phyloP scores from a whole-genome alignment of 1,284 basidiomycete genomes.

The Cryptococcus jaspeensis region DNA sequence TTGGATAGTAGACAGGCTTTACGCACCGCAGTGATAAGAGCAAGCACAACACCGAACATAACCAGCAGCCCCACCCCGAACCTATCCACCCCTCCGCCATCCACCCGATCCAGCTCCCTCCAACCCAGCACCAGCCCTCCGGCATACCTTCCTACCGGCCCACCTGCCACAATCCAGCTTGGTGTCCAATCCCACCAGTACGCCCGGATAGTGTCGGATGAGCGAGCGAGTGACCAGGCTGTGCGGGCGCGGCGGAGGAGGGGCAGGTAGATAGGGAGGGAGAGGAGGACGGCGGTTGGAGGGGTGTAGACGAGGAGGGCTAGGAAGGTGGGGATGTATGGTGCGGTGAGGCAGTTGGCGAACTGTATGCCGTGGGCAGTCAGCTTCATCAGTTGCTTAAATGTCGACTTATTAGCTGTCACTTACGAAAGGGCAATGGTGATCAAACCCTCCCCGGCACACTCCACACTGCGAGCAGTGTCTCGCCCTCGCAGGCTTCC shows the following conservation, averaged over 20 bases:
- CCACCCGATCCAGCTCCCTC: conserved; percentile 28
- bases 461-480: conserved; percentile 45
- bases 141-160: conserved; percentile 36
- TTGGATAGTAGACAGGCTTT: too few relatives aligned
- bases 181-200: conserved; percentile 36
- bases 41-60: conserved; percentile 26
- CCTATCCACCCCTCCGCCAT: conserved; percentile 8
- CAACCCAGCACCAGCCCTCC: conserved; percentile 37
- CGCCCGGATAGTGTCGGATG: conserved; percentile 9
- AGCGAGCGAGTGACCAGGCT: conserved; percentile 22
- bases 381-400: background rate
- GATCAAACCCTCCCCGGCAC: conserved; percentile 46
- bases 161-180: conserved; percentile 41
- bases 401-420: too few relatives aligned
- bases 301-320: conserved; percentile 30
- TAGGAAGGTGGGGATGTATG: conserved; percentile 39
- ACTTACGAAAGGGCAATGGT: conserved; percentile 46
- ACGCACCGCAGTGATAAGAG: conserved; percentile 33
- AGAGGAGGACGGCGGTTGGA: conserved; percentile 20
- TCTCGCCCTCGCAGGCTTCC: conserved; percentile 44
- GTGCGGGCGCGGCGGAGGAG: conserved; percentile 10
- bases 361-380: conserved; percentile 24
- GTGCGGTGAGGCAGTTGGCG: conserved; percentile 46
- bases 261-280: conserved; percentile 23
- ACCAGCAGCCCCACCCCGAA: conserved; percentile 27